phyloP scores from a whole-genome alignment of 768 basidiomycete genomes.

The Lentinula aciculospora region DNA sequence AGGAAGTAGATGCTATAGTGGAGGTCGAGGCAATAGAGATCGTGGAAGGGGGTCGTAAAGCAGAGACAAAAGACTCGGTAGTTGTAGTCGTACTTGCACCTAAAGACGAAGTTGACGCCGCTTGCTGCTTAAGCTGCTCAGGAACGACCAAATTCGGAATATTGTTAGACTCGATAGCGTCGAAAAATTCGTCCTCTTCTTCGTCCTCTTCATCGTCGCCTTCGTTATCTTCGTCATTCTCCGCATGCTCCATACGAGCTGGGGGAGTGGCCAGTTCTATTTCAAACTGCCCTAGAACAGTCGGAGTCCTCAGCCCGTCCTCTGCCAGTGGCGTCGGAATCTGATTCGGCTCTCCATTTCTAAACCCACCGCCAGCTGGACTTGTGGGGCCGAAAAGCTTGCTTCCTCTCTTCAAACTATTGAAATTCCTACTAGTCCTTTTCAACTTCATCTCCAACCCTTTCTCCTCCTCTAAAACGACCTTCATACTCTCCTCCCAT shows the following conservation, averaged over 20 bases:
- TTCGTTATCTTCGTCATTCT: background rate
- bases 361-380: background rate
- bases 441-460: slow-evolving; percentile 76
- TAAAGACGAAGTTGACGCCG: background rate
- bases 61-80: background rate
- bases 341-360: background rate
- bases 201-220: slow-evolving; percentile 47
- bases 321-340: background rate
- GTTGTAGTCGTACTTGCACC: background rate
- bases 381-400: background rate
- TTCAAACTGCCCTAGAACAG: background rate
- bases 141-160: slow-evolving; percentile 73
- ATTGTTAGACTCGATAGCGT: slow-evolving; percentile 83
- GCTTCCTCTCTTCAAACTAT: slow-evolving; percentile 33
- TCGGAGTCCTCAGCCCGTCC: background rate
- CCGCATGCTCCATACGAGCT: background rate
- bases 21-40: background rate
- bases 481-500: slow-evolving; percentile 89
- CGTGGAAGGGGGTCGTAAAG: background rate
- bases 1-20: background rate
- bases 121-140: slow-evolving; percentile 45
- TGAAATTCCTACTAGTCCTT: slow-evolving; percentile 49
- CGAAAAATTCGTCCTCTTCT: slow-evolving; percentile 96
- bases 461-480: slow-evolving; percentile 84
- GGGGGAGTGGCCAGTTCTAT: too few relatives aligned